These are phyloP conservation scores for Drosera spatulata DNA, from an alignment of 179 eudicot species.

Conservation along the genomic window DNA sequence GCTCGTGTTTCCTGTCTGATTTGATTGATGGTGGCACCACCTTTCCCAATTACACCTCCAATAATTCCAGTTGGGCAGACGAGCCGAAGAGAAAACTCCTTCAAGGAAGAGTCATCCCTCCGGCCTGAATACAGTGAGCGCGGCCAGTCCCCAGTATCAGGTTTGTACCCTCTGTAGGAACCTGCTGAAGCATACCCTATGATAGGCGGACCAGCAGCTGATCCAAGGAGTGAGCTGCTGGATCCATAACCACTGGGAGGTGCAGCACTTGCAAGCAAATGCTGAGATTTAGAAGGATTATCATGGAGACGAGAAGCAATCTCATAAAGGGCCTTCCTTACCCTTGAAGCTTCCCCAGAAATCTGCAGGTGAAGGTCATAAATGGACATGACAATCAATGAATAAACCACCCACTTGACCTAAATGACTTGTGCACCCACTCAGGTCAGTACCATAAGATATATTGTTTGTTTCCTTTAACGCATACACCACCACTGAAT, in stretches of 20 bases:
- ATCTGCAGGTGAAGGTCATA: conserved; percentile 27
- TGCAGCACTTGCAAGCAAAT: conserved; percentile 61
- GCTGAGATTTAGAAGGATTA: conserved; percentile 93
- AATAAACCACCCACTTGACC: neutral
- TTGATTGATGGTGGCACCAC: conserved; percentile 83
- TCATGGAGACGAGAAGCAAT: conserved; percentile 84
- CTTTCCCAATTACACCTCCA: conserved; percentile 96
- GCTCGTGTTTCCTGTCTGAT: conserved; percentile 94
- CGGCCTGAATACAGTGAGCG: conserved; percentile 54
- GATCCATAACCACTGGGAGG: conserved; percentile 45
- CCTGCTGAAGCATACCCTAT: conserved; percentile 75
- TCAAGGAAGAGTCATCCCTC: conserved; percentile 52
- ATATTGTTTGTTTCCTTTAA: too few species aligned
- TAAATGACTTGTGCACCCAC: too few species aligned
- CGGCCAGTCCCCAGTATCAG: conserved; percentile 67
- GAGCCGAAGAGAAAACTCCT: conserved; percentile 76
- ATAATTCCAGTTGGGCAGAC: conserved; percentile 75
- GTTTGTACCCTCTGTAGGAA: conserved; percentile 71
- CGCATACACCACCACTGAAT: too few species aligned
- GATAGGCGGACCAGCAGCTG: conserved; percentile 53
- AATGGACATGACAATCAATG: neutral
- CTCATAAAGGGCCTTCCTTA: conserved; percentile 72
- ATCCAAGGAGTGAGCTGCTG: conserved; percentile 57
- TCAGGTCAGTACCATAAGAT: too few species aligned
- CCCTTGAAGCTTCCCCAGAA: conserved; percentile 70